Conservation (phyloP, 2,329 filamentous ascomycete species). For the Aspergillus ochraceoroseus region DNA sequence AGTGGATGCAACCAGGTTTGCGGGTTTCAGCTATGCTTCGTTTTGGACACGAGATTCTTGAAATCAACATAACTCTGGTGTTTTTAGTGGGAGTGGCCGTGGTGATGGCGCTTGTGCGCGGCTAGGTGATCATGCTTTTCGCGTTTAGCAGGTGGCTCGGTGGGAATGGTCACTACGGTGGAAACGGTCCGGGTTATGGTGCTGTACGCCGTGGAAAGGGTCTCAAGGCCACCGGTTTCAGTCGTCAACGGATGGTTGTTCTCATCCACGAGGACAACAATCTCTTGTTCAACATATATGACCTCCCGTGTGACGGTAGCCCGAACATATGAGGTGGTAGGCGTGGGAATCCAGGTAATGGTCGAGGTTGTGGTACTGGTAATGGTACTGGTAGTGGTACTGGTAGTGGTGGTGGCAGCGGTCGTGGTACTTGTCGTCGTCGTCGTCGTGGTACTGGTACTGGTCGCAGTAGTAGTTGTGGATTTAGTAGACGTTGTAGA, state of each 20-base stretch:
- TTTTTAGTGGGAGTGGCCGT: slow-evolving; percentile 23
- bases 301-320: slow-evolving; percentile 26
- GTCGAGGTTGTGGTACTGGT: slow-evolving; percentile 19
- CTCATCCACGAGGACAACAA: slow-evolving; percentile 28
- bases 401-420: not conserved
- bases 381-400: slow-evolving; percentile 3
- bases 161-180: slow-evolving; percentile 23
- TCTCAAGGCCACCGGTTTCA: slow-evolving; percentile 21
- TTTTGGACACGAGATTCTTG: too few relatives aligned
- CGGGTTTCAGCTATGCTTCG: too few relatives aligned
- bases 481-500: not conserved
- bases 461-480: not conserved
- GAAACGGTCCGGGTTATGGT: slow-evolving; percentile 24
- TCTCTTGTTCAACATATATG: slow-evolving; percentile 30
- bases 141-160: slow-evolving; percentile 18
- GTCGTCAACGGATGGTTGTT: slow-evolving; percentile 26
- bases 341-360: slow-evolving; percentile 23
- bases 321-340: slow-evolving; percentile 24
- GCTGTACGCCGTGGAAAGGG: slow-evolving; percentile 24
- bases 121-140: slow-evolving; percentile 19
- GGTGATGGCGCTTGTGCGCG: slow-evolving; percentile 25
- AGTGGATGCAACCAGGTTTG: slow-evolving; percentile 3
- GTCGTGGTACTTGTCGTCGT: not conserved
- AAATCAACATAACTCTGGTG: too few relatives aligned
- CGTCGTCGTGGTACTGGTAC: not conserved